Evolutionary conservation across 208 protist genomes (phyloP), one percentile per base, ranked within the genome.

Genomic region (Crithidia brevicula): DNA sequence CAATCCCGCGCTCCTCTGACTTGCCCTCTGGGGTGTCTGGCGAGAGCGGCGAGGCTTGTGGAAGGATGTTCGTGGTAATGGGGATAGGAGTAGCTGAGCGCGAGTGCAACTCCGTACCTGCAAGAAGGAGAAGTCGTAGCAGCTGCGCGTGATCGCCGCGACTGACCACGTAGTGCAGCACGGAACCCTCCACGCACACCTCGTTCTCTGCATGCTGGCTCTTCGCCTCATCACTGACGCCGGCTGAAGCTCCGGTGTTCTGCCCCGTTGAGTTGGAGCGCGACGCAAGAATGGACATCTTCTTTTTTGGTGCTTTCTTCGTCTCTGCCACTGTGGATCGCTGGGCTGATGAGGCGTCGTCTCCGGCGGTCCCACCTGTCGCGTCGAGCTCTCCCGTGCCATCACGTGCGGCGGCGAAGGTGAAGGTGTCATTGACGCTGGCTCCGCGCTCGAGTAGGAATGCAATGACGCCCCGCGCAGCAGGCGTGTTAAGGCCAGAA

Each of bases 131-230:
- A 23, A 91, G 66, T 36, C 85, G 78, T 36, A 91, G 54, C 50
- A 94, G 67, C 23, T 85, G 76, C 10, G 67, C 70, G 45, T 82
- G 79, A 38, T 94, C 86, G 18, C 79, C 78, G 38, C 82, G 69
- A 43, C 77, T 74, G 30, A 94, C 79, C n/a, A 92, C 65, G 50
- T 88, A 86, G 67, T 94, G 89, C 67, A 94, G 38, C n/a, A 94
- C 23, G 0, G 85, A 85, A 4, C 89, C 89, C 3, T 62, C 42
- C 22, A 72, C 62, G 9, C 28, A 52, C 23, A 7, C 9, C 20
- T 59, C 61, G 31, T 67, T 57, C 1, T 68, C 34, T n/a, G 7
- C 18, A 13, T 68, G 47, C 23, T 33, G 22, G 3, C 34, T 25
- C 34, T 68, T 31, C 15, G 36, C 49, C 18, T 58, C 34, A 27